Base-by-base conservation (phyloP, 2,329 filamentous ascomycete genomes). In the Penicillium sp. region DNA sequence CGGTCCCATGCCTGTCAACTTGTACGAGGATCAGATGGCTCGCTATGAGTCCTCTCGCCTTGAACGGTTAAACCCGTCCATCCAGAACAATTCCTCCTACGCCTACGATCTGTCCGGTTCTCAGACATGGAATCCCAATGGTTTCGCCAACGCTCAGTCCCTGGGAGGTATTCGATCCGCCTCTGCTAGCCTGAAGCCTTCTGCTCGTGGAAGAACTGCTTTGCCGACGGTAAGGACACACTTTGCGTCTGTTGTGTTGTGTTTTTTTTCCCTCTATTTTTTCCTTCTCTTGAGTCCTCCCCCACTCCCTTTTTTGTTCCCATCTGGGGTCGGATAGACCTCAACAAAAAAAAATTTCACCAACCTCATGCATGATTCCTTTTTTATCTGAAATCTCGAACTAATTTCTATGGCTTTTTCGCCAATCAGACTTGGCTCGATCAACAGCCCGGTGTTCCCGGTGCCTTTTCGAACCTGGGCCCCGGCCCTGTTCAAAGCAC, bases 81-180 rank as follows among this genome's bases (percentile, higher is more conserved):
- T 81, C 65, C 80, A 81, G 59, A 79, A 78, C 52, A 84, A 81
- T 52, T 78, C 78, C 48, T 88, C 78, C 48, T 88, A 90, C 60
- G 83, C 81, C 54, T 89, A 92, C 64, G 90, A 92, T 67, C 85
- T 86, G 69, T 77, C 79, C 54, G 75, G 77, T n/a, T 81, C 83
- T n/a, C 88, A 91, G 68, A 87, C 88, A 18, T 96, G 92, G 92
- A 90, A 87, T 71, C 87, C 91, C 48, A 84, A 83, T 67, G 87
- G 85, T 43, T 90, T 91, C 60, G 85, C 86, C 51, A 87, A 82
- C 62, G 83, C 83, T 64, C 83, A 82, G 66, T 76, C 84, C 59
- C 81, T 92, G 63, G 87, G 86, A 79, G 83, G 64, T 75, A 82
- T 70, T 77, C 87, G 66, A 71, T 86, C 71, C 75, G 86, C 79